A percentile compares a stretch with the other conserved stretches of the same genome.
These are phyloP conservation scores for Russula olivacea DNA, from an alignment of 768 basidiomycete species.

Conservation along the genomic window DNA sequence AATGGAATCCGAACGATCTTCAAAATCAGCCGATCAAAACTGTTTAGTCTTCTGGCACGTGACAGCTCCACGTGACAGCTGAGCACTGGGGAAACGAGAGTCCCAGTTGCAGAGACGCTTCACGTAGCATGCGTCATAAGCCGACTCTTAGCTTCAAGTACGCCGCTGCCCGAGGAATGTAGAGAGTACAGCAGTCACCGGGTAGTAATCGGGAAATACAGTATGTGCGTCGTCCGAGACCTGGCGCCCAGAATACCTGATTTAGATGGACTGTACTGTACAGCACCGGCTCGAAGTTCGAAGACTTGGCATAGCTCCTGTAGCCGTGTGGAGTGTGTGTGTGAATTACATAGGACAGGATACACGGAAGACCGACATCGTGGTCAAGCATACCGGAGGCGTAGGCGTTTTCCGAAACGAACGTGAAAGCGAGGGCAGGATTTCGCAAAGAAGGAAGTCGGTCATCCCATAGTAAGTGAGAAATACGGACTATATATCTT, in stretches of 20 bases:
- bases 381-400: not conserved
- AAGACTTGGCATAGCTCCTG: not conserved
- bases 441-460: not conserved
- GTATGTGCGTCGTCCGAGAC: not conserved
- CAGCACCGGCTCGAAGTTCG: not conserved
- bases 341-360: no score
- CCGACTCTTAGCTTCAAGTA: not conserved
- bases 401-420: not conserved
- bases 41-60: not conserved
- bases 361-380: not conserved
- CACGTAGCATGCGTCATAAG: not conserved
- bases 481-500: not conserved
- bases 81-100: no score
- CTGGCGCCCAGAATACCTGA: not conserved
- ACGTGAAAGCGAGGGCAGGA: not conserved
- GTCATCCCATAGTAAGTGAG: not conserved
- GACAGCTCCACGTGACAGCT: not conserved
- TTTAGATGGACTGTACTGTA: not conserved
- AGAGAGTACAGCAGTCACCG: not conserved
- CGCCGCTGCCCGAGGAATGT: not conserved
- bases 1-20: not conserved
- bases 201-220: not conserved
- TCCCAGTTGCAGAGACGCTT: not conserved
- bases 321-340: not conserved
- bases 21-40: not conserved